Conservation (phyloP, 1,139 yeast genomes). For the Debaryomycetaceae sp. region DNA sequence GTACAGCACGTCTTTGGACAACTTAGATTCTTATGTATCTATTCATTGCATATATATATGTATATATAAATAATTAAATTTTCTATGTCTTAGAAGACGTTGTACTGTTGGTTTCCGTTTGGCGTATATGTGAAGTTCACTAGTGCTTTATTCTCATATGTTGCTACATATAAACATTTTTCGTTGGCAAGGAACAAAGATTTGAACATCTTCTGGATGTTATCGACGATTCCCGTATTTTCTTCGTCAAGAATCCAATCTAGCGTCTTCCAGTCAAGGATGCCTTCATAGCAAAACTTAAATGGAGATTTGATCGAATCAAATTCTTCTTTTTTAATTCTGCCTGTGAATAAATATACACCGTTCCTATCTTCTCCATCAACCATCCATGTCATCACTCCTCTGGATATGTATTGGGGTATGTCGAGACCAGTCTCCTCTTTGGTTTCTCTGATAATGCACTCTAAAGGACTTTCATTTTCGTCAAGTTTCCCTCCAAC, state of each 20-base stretch:
- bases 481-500: conserved; percentile 46
- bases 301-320: conserved; percentile 24
- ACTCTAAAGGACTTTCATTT: conserved; percentile 33
- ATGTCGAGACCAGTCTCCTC: conserved; percentile 45
- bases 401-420: conserved; percentile 28
- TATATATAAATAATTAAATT: conserved; percentile 1
- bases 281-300: conserved; percentile 37
- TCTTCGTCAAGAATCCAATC: conserved; percentile 38
- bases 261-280: conserved; percentile 42
- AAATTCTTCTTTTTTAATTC: conserved; percentile 23
- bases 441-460: conserved; percentile 41
- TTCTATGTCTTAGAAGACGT: conserved; percentile 2
- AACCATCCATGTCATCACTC: conserved; percentile 37
- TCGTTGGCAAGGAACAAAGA: conserved; percentile 22
- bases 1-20: conserved; percentile 95
- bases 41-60: conserved; percentile 1
- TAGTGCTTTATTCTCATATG: conserved; percentile 16
- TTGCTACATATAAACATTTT: conserved; percentile 19
- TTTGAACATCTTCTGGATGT: conserved; percentile 29
- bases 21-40: conserved; percentile 35
- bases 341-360: conserved; percentile 41
- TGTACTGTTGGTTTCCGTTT: conserved; percentile 11
- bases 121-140: conserved; percentile 15
- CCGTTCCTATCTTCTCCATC: conserved; percentile 34
- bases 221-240: conserved; percentile 46